Evolutionary conservation across 2,329 filamentous ascomycete genomes (phyloP).

Genomic region (Stagonosporopsis chrysanthemi): DNA sequence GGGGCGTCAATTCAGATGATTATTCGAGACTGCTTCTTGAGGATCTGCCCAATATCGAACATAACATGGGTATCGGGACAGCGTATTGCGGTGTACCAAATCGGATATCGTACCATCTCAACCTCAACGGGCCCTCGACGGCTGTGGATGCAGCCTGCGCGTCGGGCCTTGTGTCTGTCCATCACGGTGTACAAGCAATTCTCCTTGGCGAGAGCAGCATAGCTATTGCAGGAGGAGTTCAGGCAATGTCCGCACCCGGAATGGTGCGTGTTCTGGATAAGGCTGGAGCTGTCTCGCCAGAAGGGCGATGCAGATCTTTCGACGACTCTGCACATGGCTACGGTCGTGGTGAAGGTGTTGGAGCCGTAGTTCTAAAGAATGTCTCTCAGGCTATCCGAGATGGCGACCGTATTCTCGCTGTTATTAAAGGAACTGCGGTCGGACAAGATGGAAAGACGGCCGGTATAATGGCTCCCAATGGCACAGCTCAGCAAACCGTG

Average conservation of each 20-base stretch:
- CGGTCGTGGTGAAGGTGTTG: constrained; percentile 68
- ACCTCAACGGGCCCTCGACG: constrained; percentile 34
- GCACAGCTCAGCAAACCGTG: constrained; percentile 53
- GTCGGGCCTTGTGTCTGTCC: constrained; percentile 29
- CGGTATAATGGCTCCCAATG: constrained; percentile 41
- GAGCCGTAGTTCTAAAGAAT: constrained; percentile 39
- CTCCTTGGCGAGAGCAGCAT: constrained; percentile 35
- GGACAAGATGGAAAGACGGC: constrained; percentile 37
- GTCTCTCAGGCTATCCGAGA: constrained; percentile 56
- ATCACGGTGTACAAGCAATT: constrained; percentile 34
- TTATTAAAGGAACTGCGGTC: constrained; percentile 39
- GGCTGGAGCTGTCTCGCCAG: constrained; percentile 54
- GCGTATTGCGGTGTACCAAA: constrained; percentile 26
- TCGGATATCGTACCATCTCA: constrained; percentile 33
- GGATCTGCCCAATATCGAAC: constrained; percentile 21
- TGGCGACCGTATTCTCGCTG: constrained; percentile 41
- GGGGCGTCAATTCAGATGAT: constrained; percentile 24
- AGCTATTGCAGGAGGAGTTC: constrained; percentile 50
- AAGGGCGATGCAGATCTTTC: constrained; percentile 49
- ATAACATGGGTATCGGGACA: constrained; percentile 30
- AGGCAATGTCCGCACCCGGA: constrained; percentile 23
- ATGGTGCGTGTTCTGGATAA: constrained; percentile 52
- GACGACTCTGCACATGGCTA: constrained; percentile 69
- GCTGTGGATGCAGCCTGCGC: constrained; percentile 42
- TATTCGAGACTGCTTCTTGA: constrained; percentile 24